Conservation (phyloP, 768 basidiomycete genomes). For the Kwoniella dendrophila region DNA sequence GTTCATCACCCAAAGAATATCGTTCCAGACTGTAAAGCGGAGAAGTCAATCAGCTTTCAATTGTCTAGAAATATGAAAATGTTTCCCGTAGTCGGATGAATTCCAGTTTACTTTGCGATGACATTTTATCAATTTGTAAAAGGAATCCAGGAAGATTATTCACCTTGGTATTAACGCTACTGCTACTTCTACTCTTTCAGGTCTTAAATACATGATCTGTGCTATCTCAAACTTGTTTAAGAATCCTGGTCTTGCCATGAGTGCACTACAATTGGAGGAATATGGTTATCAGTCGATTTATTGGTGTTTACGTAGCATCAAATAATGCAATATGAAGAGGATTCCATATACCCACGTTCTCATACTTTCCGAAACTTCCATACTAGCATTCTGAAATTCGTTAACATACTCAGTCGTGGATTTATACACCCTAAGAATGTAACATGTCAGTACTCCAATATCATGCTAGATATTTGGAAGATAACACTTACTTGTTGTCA, state of each 20-base stretch:
- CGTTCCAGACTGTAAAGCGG: constrained; percentile 46
- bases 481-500: constrained; percentile 49
- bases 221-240: constrained; percentile 53
- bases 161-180: constrained; percentile 51
- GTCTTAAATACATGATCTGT: constrained; percentile 50
- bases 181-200: constrained; percentile 45
- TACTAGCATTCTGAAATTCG: constrained; percentile 44
- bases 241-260: constrained; percentile 37
- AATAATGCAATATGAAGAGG: neutral
- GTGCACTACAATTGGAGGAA: constrained; percentile 21
- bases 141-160: constrained; percentile 4
- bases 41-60: too few species aligned
- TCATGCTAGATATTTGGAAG: neutral
- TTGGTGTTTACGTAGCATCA: too few species aligned
- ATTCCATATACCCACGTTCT: constrained; percentile 35
- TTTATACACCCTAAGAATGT: constrained; percentile 43
- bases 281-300: neutral
- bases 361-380: constrained; percentile 41
- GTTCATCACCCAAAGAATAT: constrained; percentile 36
- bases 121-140: too few species aligned
- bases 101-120: too few species aligned
- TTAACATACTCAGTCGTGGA: constrained; percentile 43
- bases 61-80: too few species aligned
- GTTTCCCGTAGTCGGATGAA: too few species aligned
- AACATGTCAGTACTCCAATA: neutral